These are phyloP conservation scores for Mrakia frigida DNA, from an alignment of 768 basidiomycete genomes.

Conservation along the genomic window DNA sequence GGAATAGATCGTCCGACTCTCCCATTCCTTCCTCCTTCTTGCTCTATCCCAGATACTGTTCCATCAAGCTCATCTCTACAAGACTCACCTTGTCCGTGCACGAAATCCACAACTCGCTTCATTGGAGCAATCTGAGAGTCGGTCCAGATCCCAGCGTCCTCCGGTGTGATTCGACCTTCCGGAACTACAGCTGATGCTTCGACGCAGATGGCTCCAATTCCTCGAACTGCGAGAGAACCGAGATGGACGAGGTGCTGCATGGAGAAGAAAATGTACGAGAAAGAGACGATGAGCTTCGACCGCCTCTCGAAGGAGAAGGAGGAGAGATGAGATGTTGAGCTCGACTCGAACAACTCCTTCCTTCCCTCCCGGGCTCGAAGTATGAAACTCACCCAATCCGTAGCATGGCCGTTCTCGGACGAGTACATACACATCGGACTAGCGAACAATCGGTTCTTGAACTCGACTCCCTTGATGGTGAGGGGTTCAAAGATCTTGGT, in stretches of 20 bases:
- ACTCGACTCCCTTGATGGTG: constrained; percentile 56
- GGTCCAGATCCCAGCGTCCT: constrained; percentile 51
- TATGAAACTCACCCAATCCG: constrained; percentile 53
- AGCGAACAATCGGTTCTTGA: constrained; percentile 56
- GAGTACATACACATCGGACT: constrained; percentile 78
- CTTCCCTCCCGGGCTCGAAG: not conserved
- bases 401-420: constrained; percentile 64
- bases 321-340: not conserved
- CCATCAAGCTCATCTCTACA: too few relatives aligned
- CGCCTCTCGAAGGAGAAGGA: not conserved
- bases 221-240: constrained; percentile 64
- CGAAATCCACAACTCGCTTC: constrained; percentile 67
- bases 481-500: constrained; percentile 60
- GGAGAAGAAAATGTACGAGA: too few relatives aligned
- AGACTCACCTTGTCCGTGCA: constrained; percentile 55
- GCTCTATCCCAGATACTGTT: too few relatives aligned
- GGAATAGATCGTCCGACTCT: not conserved
- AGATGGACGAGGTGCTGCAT: constrained; percentile 70
- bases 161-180: constrained; percentile 63
- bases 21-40: too few relatives aligned
- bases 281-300: too few relatives aligned
- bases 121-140: constrained; percentile 69
- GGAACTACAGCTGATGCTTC: constrained; percentile 71
- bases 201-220: constrained; percentile 62
- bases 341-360: not conserved